A percentile compares a stretch with the other conserved stretches of the same genome.
Evolutionary conservation across 768 basidiomycete species (phyloP).

Genomic region (Lactarius hengduanensis): DNA sequence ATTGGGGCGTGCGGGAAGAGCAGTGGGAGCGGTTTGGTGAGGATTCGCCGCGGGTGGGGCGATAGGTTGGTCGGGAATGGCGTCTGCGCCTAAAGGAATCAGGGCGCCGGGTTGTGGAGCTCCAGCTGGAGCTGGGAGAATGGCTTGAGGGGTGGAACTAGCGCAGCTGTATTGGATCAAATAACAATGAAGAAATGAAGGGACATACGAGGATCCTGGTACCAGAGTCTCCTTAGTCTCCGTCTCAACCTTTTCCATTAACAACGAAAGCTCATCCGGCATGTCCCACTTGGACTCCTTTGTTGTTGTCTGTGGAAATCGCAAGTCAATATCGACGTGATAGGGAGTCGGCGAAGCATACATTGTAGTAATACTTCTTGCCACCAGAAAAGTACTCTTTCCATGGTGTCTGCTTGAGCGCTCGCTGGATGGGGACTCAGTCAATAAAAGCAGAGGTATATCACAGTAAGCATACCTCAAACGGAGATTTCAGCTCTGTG

Average conservation of each 20-base stretch:
- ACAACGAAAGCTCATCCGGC: slow-evolving; percentile 86
- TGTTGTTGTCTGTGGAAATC: slow-evolving; percentile 58
- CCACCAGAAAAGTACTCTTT: slow-evolving; percentile 95
- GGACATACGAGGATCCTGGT: slow-evolving; percentile 8
- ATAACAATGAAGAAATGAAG: not conserved
- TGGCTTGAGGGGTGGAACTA: slow-evolving; percentile 22
- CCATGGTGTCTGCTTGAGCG: slow-evolving; percentile 89
- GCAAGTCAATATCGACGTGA: slow-evolving; percentile 2
- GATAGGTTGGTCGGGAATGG: slow-evolving; percentile 42
- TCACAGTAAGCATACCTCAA: slow-evolving; percentile 60
- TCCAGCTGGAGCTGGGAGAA: slow-evolving; percentile 4
- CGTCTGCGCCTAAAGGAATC: slow-evolving; percentile 22
- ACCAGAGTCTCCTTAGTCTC: slow-evolving; percentile 48
- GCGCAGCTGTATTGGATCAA: not conserved
- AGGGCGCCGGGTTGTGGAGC: slow-evolving; percentile 35
- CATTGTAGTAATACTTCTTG: slow-evolving; percentile 89
- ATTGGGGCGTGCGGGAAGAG: slow-evolving; percentile 72
- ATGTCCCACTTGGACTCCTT: slow-evolving; percentile 99
- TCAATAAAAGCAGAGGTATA: not conserved
- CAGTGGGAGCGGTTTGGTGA: slow-evolving; percentile 58
- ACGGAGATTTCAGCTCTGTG: slow-evolving; percentile 70
- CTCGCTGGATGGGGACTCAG: slow-evolving; percentile 51
- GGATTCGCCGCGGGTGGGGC: slow-evolving; percentile 50
- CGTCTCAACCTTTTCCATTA: slow-evolving; percentile 84
- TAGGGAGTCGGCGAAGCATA: slow-evolving; percentile 35